Evolutionary conservation across 2,329 filamentous ascomycete species (phyloP), one percentile per base, ranked within the genome.

Genomic region (Cordyceps fumosorosea): DNA sequence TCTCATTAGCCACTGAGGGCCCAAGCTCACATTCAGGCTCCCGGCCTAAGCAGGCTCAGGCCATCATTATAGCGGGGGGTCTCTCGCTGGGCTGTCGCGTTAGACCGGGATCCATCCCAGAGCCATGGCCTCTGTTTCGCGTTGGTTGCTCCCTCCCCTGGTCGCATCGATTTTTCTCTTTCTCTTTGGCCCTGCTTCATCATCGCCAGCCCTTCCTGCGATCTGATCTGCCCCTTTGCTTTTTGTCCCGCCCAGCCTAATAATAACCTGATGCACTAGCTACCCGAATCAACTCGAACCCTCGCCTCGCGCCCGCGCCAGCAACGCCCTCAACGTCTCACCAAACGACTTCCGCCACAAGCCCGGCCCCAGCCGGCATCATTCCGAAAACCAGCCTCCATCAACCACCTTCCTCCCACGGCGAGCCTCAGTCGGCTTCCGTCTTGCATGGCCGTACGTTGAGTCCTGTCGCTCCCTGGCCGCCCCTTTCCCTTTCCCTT

Each of bases 71-170:
- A 62, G 59, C 59, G 59, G 59, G 59, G 59, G 42, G 53, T 22
- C 53, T 53, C 47, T 59, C 37, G 53, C 60, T 57, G 42, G 47
- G 34, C 54, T 52, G 53, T 56, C 60, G 60, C 60, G 53, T 62
- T 62, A 47, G 54, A 62, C 60, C 34, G 40, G 60, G 54, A 52
- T 62, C 60, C 54, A 52, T 57, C 37, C 53, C 32, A 62, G 47
- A 59, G 61, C 55, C 61, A 62, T 62, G 61, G 54, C 61, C 61
- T 62, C 61, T 54, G 61, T 62, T 58, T 62, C 61, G 54, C 61
- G 61, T 62, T 53, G 29, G 61, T 62, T 44, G 42, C 37, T 54
- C 42, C 55, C 55, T 58, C 12, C 60, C 52, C 60, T 24, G 22
- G 44, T 62, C 51, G 52, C 52, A 62, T 56, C 59, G 52, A 40